phyloP scores from a whole-genome alignment of 192 early-diverging fungal species.

The Dissophora globulifera region DNA sequence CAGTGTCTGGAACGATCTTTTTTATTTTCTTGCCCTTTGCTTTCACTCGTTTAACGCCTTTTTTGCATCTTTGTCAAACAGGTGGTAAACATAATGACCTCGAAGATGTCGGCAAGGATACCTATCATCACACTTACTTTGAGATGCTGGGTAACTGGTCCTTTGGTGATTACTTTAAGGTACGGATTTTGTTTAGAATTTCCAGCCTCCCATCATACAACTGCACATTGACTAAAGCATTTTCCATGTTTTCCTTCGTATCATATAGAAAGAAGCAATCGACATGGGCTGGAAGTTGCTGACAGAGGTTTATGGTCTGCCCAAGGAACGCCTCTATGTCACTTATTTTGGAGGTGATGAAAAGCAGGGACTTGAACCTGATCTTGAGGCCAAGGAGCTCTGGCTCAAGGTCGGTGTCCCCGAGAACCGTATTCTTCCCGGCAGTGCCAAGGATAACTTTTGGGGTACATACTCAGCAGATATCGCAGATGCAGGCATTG shows the following conservation, averaged over 20 bases:
- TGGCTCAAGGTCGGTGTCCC: slow-evolving; percentile 92
- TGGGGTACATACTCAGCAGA: slow-evolving; percentile 74
- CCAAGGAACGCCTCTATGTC: slow-evolving; percentile 92
- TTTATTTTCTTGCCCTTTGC: slow-evolving; percentile 7
- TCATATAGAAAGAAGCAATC: slow-evolving; percentile 85
- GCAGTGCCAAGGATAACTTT: slow-evolving; percentile 95
- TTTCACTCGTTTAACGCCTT: background rate
- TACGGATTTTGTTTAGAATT: too few relatives aligned
- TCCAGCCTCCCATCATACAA: too few relatives aligned
- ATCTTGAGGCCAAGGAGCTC: slow-evolving; percentile 89
- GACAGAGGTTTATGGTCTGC: slow-evolving; percentile 84
- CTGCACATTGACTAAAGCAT: too few relatives aligned
- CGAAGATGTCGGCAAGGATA: slow-evolving; percentile 98
- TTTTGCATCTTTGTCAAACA: slow-evolving; percentile 30
- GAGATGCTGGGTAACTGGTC: slow-evolving; percentile 99
- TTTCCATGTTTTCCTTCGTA: background rate
- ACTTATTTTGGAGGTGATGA: slow-evolving; percentile 97
- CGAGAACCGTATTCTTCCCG: slow-evolving; percentile 85
- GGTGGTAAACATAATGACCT: slow-evolving; percentile 99
- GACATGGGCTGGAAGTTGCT: slow-evolving; percentile 92
- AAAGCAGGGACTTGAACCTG: slow-evolving; percentile 79
- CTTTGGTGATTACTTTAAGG: slow-evolving; percentile 99
- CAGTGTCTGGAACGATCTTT: slow-evolving; percentile 7
- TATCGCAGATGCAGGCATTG: background rate
- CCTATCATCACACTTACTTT: slow-evolving; percentile 99